Base-by-base conservation (phyloP, 306 rosid species). In the Casuarina cunninghamiana region DNA sequence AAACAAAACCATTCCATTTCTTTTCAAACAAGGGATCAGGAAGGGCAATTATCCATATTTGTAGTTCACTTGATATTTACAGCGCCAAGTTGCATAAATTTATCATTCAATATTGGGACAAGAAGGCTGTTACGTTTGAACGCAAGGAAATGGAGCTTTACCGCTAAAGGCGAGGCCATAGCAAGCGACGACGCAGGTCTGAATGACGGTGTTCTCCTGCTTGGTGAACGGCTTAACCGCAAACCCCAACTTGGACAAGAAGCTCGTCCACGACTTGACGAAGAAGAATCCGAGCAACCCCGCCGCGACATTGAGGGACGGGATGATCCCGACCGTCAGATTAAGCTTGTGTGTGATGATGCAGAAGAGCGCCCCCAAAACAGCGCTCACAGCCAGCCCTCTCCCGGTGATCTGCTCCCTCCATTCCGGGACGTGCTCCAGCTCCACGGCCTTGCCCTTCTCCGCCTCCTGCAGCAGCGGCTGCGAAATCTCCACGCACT, bases 111-210 rank as follows among this genome's bases (percentile, higher is more conserved):
- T 26, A 26, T 26, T 26, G 32, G 32, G 32, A 26, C 32, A 26
- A 26, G 32, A 26, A 26, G 32, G 32, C 1, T 26, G 32, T 26
- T 26, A 26, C 32, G 32, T 26, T 26, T 26, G 32, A 26, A 26
- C 32, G 32, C 32, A 26, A 26, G 45, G 42, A 81, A 68, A 26
- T 35, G 13, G 63, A 16, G 6, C 10, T 5, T 13, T 90, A 93
- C 98, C 98, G 61, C 99, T 91, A 42, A 84, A 90, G 13, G 98
- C 94, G 80, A 95, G 99, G 80, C 97, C 98, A 79, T 91, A 95
- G 80, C 98, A 93, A 85, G 99, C 98, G 53, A 95, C 99, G 74
- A 95, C 97, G 78, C 99, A 93, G 0, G 99, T 95, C 90, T 95
- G 99, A 70, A 95, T 95, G 66, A 91, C 97, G 49, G 99, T 93